Conservation (phyloP, 1,139 yeast genomes). For the Candida anutae region DNA sequence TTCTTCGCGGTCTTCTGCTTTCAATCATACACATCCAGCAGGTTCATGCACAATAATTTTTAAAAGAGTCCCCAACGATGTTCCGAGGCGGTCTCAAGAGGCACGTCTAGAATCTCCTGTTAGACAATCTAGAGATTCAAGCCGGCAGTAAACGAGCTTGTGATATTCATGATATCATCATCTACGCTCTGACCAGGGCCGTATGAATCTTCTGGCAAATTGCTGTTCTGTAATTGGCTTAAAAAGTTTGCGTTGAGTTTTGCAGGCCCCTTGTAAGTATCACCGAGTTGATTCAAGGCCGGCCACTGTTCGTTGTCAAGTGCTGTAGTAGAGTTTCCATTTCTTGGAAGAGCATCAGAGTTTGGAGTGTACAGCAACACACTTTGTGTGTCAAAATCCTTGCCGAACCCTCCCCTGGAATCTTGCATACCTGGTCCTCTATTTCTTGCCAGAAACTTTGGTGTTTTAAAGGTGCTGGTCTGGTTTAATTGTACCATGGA, state of each 20-base stretch:
- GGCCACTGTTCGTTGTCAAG: slow-evolving; percentile 28
- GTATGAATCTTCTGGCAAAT: slow-evolving; percentile 13
- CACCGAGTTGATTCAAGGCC: slow-evolving; percentile 13
- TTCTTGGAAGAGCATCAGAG: slow-evolving; percentile 1
- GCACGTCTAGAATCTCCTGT: too few relatives aligned
- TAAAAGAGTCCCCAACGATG: too few relatives aligned
- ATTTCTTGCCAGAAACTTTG: slow-evolving; percentile 1
- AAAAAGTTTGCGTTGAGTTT: slow-evolving; percentile 36
- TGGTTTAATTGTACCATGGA: slow-evolving; percentile 52
- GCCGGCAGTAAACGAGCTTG: slow-evolving; percentile 40
- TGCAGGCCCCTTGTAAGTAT: slow-evolving; percentile 10
- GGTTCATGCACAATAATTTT: too few relatives aligned
- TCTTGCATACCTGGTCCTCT: slow-evolving; percentile 1
- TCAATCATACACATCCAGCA: too few relatives aligned
- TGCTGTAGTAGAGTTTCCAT: background rate
- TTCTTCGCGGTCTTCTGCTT: too few relatives aligned
- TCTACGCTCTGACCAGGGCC: slow-evolving; percentile 24
- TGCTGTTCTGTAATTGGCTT: slow-evolving; percentile 28
- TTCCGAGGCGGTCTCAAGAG: too few relatives aligned
- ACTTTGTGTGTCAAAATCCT: slow-evolving; percentile 41
- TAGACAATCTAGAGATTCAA: slow-evolving; percentile 15
- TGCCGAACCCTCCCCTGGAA: slow-evolving; percentile 2
- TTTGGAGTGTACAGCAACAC: slow-evolving; percentile 38
- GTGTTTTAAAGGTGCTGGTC: slow-evolving; percentile 1
- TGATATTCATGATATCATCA: slow-evolving; percentile 42